A percentile compares a stretch with the other conserved stretches of the same genome.
Evolutionary conservation across 2,329 filamentous ascomycete species (phyloP).

Genomic region (Fusarium beomiforme): DNA sequence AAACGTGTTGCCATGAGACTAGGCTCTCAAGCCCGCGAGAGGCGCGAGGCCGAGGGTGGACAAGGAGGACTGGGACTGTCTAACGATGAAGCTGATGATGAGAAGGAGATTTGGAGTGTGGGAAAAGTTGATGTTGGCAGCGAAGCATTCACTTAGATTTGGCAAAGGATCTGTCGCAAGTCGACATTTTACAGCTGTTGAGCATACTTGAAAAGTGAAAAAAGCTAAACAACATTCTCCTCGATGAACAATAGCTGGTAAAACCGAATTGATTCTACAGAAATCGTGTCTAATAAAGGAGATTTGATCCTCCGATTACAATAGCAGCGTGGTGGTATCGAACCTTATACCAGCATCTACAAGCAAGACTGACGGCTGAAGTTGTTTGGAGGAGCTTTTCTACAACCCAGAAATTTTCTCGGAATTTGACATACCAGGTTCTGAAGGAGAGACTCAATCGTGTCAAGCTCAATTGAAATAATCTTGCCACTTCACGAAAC

Average conservation of each 20-base stretch:
- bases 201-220: not conserved
- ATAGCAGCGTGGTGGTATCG: not conserved
- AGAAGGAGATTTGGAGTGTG: slow-evolving; percentile 95
- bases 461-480: not conserved
- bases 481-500: not conserved
- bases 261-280: not conserved
- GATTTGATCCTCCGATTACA: not conserved
- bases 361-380: not conserved
- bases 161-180: not conserved
- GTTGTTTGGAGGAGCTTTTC: not conserved
- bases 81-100: slow-evolving; percentile 93
- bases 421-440: not conserved
- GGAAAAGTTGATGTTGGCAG: slow-evolving; percentile 77
- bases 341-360: not conserved
- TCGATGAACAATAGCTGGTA: not conserved
- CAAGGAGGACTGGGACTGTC: slow-evolving; percentile 85
- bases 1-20: slow-evolving; percentile 88
- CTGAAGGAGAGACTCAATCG: not conserved
- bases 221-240: not conserved
- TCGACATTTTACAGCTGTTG: not conserved
- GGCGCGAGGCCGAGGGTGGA: slow-evolving; percentile 91
- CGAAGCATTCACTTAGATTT: slow-evolving; percentile 36
- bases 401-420: not conserved
- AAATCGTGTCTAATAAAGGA: not conserved
- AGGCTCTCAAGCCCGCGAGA: slow-evolving; percentile 86